Evolutionary conservation across 495 filamentous ascomycete genomes (phyloP), one percentile per base, ranked within the genome.

Genomic region (Annulohypoxylon stygium): DNA sequence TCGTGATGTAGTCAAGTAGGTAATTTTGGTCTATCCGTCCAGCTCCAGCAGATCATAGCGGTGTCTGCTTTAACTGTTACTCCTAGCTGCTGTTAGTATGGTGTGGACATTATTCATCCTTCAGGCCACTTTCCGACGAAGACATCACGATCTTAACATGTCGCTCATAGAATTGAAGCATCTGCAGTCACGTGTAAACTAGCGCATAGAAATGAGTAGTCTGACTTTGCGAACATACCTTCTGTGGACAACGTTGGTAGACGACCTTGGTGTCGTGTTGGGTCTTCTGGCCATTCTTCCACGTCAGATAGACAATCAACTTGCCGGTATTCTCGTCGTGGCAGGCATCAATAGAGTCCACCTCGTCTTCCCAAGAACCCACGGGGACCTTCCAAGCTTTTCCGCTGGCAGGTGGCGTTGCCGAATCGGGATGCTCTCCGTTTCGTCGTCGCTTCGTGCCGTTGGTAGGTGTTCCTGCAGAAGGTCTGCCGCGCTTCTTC

Each of bases 101-200:
- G n/a, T 10, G 41, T 16, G 23, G 36, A 63, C 39, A 41, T 14
- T 63, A 70, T 30, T 78, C 75, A 0, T 70, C 64, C 53, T 77
- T 74, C 10, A 53, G 23, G 1, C 33, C 39, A 25, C 36, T 39
- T 4, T 54, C 45, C 10, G 45, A 33, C 23, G 63, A 57, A 25
- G 75, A 65, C 43, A 68, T 81, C 45, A 86, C 79, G 43, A 86
- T 86, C n/a, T 81, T 73, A 8, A 90, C 82, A 55, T 90, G 88
- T 3, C 81, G 83, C 67, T 90, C 88, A 71, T 90, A 90, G 60
- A 89, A 90, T 59, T 82, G 83, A 0, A 90, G 77, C 87, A 90
- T 90, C 88, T 89, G 51, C 0, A 70, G 10, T 26, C 36, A 54
- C 16, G 16, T 74, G 45, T 78, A 37, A 63, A 36, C 26, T 20